phyloP scores from a whole-genome alignment of 176 grass and related monocot species.

The Zoysia pacifica region DNA sequence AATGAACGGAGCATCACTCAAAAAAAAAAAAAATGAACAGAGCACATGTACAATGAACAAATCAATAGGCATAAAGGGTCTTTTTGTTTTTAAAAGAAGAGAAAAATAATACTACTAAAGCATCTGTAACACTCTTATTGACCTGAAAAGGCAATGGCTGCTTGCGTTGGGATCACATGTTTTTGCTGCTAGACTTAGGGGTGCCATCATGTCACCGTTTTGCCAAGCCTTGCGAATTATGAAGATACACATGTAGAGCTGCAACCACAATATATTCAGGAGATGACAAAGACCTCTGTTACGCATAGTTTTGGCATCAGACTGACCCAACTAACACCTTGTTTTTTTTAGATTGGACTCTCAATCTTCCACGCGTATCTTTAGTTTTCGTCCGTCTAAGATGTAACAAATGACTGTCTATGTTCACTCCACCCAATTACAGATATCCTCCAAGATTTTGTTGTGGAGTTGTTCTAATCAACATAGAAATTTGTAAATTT shows the following conservation, averaged over 20 bases:
- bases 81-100: no score
- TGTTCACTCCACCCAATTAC: no score
- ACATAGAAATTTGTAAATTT: no score
- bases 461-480: no score
- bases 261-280: slow-evolving; percentile 14
- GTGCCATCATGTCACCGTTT: slow-evolving; percentile 37
- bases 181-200: slow-evolving; percentile 21
- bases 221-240: background rate
- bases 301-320: background rate
- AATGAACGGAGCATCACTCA: background rate
- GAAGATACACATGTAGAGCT: slow-evolving; percentile 21
- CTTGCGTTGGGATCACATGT: slow-evolving; percentile 45
- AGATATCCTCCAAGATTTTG: no score
- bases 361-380: no score
- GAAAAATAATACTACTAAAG: no score
- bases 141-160: slow-evolving; percentile 27
- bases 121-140: background rate
- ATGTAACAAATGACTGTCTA: no score
- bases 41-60: background rate
- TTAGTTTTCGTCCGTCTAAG: no score
- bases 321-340: no score
- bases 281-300: background rate
- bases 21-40: background rate
- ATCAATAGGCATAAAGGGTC: background rate
- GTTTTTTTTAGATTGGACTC: no score